Evolutionary conservation across 1,284 basidiomycete species (phyloP).

Genomic region (Rhodotorula sp.): DNA sequence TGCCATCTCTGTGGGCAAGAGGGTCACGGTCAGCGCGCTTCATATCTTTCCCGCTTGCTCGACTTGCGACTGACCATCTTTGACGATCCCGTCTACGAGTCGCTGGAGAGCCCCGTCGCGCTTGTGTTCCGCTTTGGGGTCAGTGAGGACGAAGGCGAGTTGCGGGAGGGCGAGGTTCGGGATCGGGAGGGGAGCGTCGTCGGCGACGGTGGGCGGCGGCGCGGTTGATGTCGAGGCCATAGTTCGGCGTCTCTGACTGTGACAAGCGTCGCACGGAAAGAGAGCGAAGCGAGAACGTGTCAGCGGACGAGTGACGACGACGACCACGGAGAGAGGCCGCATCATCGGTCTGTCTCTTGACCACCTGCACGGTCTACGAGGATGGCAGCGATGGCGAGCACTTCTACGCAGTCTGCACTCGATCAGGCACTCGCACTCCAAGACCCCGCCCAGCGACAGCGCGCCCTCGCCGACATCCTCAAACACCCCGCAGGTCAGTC

Average conservation of each 20-base stretch:
- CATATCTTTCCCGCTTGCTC: too few species aligned
- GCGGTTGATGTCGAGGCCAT: neutral
- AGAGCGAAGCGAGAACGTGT: neutral
- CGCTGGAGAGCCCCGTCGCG: conserved; percentile 66
- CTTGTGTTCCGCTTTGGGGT: conserved; percentile 60
- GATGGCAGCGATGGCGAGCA: neutral
- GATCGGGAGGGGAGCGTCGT: conserved; percentile 59
- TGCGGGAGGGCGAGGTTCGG: conserved; percentile 80
- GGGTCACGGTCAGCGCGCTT: too few species aligned
- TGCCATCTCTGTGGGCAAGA: conserved; percentile 64
- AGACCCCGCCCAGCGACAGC: neutral
- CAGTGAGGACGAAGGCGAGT: conserved; percentile 69
- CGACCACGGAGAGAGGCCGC: neutral
- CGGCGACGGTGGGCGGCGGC: neutral
- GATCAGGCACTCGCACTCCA: conserved; percentile 1
- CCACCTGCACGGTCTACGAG: too few species aligned
- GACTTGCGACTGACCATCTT: conserved; percentile 65
- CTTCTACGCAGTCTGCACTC: neutral
- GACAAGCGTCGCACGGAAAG: neutral
- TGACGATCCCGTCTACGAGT: conserved; percentile 72
- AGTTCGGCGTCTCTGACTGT: neutral
- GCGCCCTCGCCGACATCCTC: conserved; percentile 18
- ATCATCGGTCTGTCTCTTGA: neutral
- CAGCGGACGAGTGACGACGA: neutral
- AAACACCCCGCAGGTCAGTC: conserved; percentile 26